Evolutionary conservation across 495 filamentous ascomycete species (phyloP).

Genomic region (Tuber brumale): DNA sequence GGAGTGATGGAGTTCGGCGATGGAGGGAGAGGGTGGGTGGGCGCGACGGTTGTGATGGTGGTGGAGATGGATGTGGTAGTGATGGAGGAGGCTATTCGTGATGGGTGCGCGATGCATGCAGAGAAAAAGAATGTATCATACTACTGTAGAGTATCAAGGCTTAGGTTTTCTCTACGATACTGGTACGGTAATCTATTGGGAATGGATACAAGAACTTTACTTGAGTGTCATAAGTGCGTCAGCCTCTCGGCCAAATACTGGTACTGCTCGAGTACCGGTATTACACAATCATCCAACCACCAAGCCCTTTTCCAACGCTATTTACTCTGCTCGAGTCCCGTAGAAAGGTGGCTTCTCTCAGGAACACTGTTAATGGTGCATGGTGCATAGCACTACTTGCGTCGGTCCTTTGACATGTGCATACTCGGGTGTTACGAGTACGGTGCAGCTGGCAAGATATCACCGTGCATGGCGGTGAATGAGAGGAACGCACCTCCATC

Average conservation of each 20-base stretch:
- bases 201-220: neutral
- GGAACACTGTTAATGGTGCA: conserved; percentile 6
- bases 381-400: neutral
- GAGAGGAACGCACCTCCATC: neutral
- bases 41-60: neutral
- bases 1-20: neutral
- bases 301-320: neutral
- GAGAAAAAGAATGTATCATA: neutral
- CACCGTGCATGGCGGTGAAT: neutral
- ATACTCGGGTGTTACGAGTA: neutral
- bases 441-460: neutral
- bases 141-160: neutral
- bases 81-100: neutral
- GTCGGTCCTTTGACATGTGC: neutral
- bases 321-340: neutral
- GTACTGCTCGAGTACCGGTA: too few species aligned
- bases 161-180: neutral
- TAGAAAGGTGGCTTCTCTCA: neutral
- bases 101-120: neutral
- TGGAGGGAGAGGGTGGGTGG: neutral
- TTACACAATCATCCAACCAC: neutral
- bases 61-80: neutral
- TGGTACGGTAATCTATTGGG: too few species aligned
- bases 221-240: neutral
- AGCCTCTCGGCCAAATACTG: neutral